phyloP scores from a whole-genome alignment of 352 stramenopile species.

The Aphanomyces euteiches region DNA sequence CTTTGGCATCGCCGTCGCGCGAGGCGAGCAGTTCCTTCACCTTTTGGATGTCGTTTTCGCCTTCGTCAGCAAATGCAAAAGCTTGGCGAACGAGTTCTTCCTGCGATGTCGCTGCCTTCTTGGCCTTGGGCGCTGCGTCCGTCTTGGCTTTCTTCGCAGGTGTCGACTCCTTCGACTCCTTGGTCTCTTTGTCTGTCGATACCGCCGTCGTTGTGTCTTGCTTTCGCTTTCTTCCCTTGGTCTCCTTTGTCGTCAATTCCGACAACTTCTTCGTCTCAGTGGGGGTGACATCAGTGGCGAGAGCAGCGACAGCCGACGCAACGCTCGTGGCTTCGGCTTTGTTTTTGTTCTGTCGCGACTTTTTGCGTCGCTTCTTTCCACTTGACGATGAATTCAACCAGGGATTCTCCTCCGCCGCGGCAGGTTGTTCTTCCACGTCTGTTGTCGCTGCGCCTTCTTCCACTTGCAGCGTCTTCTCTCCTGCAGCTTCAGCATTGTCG shows the following conservation, averaged over 20 bases:
- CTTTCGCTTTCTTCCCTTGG: slow-evolving; percentile 39
- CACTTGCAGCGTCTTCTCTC: slow-evolving; percentile 6
- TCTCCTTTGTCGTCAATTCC: slow-evolving; percentile 33
- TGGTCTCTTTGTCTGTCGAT: slow-evolving; percentile 30
- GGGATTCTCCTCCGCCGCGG: slow-evolving; percentile 29
- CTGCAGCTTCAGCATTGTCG: slow-evolving; percentile 35
- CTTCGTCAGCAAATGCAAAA: slow-evolving; percentile 91
- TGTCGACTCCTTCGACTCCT: slow-evolving; percentile 46
- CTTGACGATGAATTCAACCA: slow-evolving; percentile 31
- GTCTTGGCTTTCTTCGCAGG: slow-evolving; percentile 32
- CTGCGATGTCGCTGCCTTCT: slow-evolving; percentile 48
- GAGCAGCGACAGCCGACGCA: background rate
- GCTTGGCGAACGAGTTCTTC: slow-evolving; percentile 93
- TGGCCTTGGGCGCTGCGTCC: slow-evolving; percentile 12
- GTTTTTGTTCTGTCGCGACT: slow-evolving; percentile 16
- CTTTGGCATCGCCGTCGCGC: slow-evolving; percentile 65
- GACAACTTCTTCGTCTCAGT: slow-evolving; percentile 38
- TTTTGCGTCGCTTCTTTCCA: slow-evolving; percentile 26
- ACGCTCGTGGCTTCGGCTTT: slow-evolving; percentile 32
- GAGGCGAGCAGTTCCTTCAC: slow-evolving; percentile 86
- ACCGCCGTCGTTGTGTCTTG: slow-evolving; percentile 29
- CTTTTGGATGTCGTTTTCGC: slow-evolving; percentile 91
- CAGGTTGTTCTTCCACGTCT: background rate
- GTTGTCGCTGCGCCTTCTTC: slow-evolving; percentile 25
- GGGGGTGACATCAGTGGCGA: slow-evolving; percentile 38